phyloP scores from a whole-genome alignment of 164 flowering plant genomes.

The Cinnamomum micranthum region DNA sequence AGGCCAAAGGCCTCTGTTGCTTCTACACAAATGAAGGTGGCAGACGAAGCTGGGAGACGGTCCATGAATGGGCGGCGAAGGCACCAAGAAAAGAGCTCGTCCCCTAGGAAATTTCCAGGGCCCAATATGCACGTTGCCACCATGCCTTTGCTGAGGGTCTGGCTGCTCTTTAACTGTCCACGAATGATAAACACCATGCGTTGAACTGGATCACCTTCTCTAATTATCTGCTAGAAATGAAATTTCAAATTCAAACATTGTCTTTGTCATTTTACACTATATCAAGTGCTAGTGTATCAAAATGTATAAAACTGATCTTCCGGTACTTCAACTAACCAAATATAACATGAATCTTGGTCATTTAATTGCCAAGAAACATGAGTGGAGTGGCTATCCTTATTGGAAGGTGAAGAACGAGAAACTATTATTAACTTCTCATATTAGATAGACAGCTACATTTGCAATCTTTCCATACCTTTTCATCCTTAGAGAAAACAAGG shows the following conservation, averaged over 20 bases:
- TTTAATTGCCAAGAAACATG: neutral
- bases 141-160: conserved; percentile 74
- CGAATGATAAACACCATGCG: conserved; percentile 74
- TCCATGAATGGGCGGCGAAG: conserved; percentile 80
- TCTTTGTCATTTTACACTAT: neutral
- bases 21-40: conserved; percentile 67
- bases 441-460: neutral
- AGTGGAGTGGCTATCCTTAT: neutral
- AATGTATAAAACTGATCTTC: neutral
- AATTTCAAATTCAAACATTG: neutral
- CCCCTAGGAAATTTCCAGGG: conserved; percentile 85
- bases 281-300: neutral
- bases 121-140: conserved; percentile 66
- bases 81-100: conserved; percentile 93
- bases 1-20: conserved; percentile 82
- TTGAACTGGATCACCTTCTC: conserved; percentile 94
- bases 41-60: conserved; percentile 87
- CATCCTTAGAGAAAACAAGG: conserved; percentile 73
- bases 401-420: neutral
- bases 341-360: neutral
- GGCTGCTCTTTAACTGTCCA: conserved; percentile 65
- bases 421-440: neutral
- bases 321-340: neutral
- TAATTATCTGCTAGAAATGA: conserved; percentile 48
- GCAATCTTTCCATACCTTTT: conserved; percentile 54